Base-by-base conservation (phyloP, 2,329 filamentous ascomycete genomes). In the Apiospora pterosperma region DNA sequence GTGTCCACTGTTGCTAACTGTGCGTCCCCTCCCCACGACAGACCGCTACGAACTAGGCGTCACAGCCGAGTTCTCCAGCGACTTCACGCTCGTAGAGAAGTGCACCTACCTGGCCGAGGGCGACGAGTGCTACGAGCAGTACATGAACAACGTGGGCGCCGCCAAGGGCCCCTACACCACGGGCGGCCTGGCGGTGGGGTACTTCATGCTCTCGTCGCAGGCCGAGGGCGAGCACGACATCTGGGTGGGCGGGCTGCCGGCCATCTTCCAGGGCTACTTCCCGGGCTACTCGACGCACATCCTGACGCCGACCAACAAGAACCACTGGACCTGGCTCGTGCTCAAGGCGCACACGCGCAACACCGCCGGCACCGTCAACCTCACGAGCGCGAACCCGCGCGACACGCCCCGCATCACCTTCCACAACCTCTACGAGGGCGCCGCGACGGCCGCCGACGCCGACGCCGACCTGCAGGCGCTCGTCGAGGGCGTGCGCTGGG, bases 341-440 rank as follows among this genome's bases (percentile, higher is more conserved):
- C 79, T 89, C 55, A 88, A 90, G 74, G 82, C 84, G 2, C 84
- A 87, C 71, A 80, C 85, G 0, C 83, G 84, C 66, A 89, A 88
- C 28, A 78, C 78, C 42, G 79, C 79, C 5, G 88, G 88, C 19
- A 85, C 81, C 0, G 86, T 90, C 5, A 79, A 74, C 4, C 80
- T 90, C 5, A 76, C 77, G 12, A 89, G 86, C 0, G 75, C 82
- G 0, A 82, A 90, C 72, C 88, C 87, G 1, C 82, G 82, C 16
- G 87, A 90, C 66, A 78, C 81, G 25, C 88, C 88, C 0, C 76
- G 83, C 28, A 89, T 90, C 70, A 80, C 82, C 67, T 88, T 88
- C 76, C 82, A 83, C 68, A 65, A 65, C 60, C 87, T 81, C 72
- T 87, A 81, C 79, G 74, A 78, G 72, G 78, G 69, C 77, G 80